These are phyloP conservation scores for Xylaria sp. DNA, from an alignment of 2,329 filamentous ascomycete species.

Conservation along the genomic window DNA sequence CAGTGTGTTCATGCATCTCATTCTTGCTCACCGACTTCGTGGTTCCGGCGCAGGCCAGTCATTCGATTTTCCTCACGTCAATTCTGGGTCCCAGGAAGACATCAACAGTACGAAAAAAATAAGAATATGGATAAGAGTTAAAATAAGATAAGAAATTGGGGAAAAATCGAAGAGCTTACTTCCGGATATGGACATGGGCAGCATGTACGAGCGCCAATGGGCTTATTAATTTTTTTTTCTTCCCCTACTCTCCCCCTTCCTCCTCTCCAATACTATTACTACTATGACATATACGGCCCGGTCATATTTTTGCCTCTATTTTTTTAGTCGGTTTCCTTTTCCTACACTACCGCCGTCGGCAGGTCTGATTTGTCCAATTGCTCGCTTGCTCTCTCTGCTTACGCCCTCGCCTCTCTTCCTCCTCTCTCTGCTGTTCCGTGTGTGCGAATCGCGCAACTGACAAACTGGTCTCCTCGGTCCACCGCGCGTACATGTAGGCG, in stretches of 20 bases:
- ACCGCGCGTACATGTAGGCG: constrained; percentile 24
- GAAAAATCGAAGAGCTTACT: constrained; percentile 1
- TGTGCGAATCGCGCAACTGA: constrained; percentile 36
- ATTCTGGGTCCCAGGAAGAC: constrained; percentile 14
- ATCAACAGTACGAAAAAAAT: constrained; percentile 9
- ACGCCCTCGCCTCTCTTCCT: constrained; percentile 29
- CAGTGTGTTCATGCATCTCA: constrained; percentile 52
- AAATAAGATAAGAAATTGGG: constrained; percentile 2
- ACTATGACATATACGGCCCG: constrained; percentile 21
- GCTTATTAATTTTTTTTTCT: constrained; percentile 7
- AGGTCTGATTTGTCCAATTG: constrained; percentile 34
- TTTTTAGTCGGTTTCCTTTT: constrained; percentile 23
- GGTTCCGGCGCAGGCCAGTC: constrained; percentile 38
- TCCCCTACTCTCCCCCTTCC: constrained; percentile 1
- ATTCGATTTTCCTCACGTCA: constrained; percentile 21
- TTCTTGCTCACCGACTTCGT: constrained; percentile 49
- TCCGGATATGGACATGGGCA: constrained; percentile 5
- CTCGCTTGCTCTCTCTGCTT: constrained; percentile 24
- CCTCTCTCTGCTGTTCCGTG: constrained; percentile 24
- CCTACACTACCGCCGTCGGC: constrained; percentile 23
- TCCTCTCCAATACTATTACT: constrained; percentile 13
- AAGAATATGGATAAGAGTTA: constrained; percentile 6
- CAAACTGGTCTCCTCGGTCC: constrained; percentile 27
- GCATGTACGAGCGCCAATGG: constrained; percentile 9
- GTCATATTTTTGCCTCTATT: constrained; percentile 26